Base-by-base conservation (phyloP, 768 basidiomycete species). In the Mycena crocata region DNA sequence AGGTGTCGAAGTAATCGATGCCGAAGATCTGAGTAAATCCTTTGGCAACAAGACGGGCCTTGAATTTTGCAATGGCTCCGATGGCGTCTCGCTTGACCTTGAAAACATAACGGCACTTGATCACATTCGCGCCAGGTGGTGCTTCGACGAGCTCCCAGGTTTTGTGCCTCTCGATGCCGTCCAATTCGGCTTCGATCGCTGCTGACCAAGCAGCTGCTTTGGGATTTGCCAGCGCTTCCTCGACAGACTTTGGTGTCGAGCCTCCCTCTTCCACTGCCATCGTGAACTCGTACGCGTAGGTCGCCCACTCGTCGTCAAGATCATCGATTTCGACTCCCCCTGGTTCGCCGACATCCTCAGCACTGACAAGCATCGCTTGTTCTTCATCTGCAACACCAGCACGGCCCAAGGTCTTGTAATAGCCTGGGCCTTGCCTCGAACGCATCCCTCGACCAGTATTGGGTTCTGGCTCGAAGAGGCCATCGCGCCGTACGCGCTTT, bases 11-110 rank as follows among this genome's bases (percentile, higher is more conserved):
- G 48, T 76, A 85, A 51, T 85, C 80, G 6, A 79, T 48, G 2
- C 81, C 81, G 5, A 70, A 73, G 1, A 76, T 70, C 40, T 87
- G 84, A 0, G 76, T 73, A 71, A 76, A 84, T 0, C 83, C 83
- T 57, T 82, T 75, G 0, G 81, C 82, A 0, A 85, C 82, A 5
- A 86, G 61, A 19, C 56, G 56, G 5, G 63, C 76, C 15, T 80
- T 64, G 14, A 77, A 83, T 70, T 85, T 84, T 73, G 76, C 50
- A 34, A 73, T 57, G 39, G 67, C 60, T 2, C 74, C 70, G 21
- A 46, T 23, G 14, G 52, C 64, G 55, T 75, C 66, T 13, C 55
- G 56, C 57, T 75, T 73, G 57, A 69, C 64, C 30, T 54, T 76
- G 23, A 75, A 73, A 24, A 65, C 64, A 23, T 64, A 57, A 30